These are phyloP conservation scores for Saccharomycopsis capsularis DNA, from an alignment of 805 yeast species.

Conservation along the genomic window DNA sequence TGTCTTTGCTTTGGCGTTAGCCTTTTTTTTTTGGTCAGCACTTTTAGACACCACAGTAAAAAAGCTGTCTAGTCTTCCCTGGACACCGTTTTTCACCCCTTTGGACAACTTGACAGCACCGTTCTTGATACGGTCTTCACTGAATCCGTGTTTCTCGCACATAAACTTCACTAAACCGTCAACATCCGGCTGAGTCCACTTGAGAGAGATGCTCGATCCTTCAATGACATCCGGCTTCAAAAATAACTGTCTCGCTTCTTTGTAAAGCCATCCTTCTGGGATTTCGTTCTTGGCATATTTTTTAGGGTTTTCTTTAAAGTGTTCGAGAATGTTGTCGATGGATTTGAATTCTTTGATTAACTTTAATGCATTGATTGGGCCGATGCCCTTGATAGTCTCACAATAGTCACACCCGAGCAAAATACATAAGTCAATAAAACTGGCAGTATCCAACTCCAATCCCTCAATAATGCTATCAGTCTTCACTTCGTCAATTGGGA, in stretches of 20 bases:
- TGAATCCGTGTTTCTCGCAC: slow-evolving; percentile 84
- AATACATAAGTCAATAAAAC: slow-evolving; percentile 88
- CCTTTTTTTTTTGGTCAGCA: slow-evolving; percentile 32
- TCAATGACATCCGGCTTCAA: slow-evolving; percentile 71
- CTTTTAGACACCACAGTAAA: slow-evolving; percentile 60
- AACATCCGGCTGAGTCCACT: slow-evolving; percentile 86
- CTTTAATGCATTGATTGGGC: slow-evolving; percentile 90
- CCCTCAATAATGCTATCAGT: slow-evolving; percentile 65
- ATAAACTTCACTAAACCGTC: slow-evolving; percentile 77
- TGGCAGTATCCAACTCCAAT: slow-evolving; percentile 60
- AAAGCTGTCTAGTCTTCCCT: slow-evolving; percentile 89
- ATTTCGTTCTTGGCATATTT: slow-evolving; percentile 63
- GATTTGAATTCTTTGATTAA: slow-evolving; percentile 79
- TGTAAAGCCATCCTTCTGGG: slow-evolving; percentile 93
- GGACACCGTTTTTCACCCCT: slow-evolving; percentile 77
- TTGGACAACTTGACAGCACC: slow-evolving; percentile 84
- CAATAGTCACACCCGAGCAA: slow-evolving; percentile 95
- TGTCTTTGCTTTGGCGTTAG: slow-evolving; percentile 29
- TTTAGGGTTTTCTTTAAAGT: slow-evolving; percentile 37
- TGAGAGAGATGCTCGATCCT: slow-evolving; percentile 56
- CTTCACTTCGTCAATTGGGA: slow-evolving; percentile 82
- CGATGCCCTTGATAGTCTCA: slow-evolving; percentile 90
- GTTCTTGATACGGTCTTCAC: slow-evolving; percentile 81
- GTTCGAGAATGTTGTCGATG: slow-evolving; percentile 69
- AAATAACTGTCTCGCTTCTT: slow-evolving; percentile 80